Base-by-base conservation (phyloP, 2,329 filamentous ascomycete species). In the Cercospora janseana region DNA sequence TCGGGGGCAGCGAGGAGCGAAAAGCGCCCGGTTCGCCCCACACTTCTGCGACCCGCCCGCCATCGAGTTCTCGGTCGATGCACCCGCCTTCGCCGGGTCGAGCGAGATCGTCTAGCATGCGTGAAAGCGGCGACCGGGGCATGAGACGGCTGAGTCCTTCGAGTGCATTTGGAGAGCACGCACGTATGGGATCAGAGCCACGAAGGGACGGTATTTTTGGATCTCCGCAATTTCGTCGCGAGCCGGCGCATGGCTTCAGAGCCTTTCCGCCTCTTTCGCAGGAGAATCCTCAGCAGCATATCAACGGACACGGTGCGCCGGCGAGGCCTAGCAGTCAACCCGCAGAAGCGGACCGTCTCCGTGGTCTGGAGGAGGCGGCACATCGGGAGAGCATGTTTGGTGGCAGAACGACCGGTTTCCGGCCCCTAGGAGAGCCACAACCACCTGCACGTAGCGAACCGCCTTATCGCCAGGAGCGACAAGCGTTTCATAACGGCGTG, bases 1-100 rank as follows among this genome's bases (percentile, higher is more conserved):
- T 87, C 52, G 84, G 83, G 69, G 58, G 66, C 15, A 52, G 54
- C 20, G 62, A 66, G 15, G 66, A 66, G 9, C 59, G 56, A 12
- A 61, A 57, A 29, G 51, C 57, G 21, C 54, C 56, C 24, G 57
- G 59, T 20, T 68, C 70, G 31, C 69, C 70, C 9, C 64, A 68
- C 26, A 54, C 59, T 35, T 52, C 61, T 3, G 55, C 52, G 16
- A 57, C 54, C 6, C 56, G 58, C n/a, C 60, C 61, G 20, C 59
- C 64, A 5, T 60, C 65, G 18, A 67, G 66, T 46, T 65, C 62
- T 44, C 67, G 69, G 59, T 66, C 67, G 43, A 76, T 75, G 71
- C 73, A 73, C 52, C 73, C 75, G 35, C 72, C 73, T 31, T 77
- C 75, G 16, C 75, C 67, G 21, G 66, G 61, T 59, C 65, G 67